Evolutionary conservation across 305 asterid species (phyloP).

Genomic region (Fraxinus ornus): DNA sequence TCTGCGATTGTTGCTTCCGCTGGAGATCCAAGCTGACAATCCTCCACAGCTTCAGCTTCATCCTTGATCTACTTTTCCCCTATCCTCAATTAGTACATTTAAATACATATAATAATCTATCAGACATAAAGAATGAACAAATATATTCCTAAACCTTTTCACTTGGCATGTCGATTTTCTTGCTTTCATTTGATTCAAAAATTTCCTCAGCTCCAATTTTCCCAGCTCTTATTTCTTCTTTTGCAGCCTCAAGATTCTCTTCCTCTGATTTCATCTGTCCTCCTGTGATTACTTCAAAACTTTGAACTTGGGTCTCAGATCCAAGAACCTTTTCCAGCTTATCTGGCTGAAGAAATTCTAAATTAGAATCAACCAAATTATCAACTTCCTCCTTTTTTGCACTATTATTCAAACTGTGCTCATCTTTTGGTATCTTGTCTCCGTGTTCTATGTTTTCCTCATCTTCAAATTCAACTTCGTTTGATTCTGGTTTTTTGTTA

Average conservation of each 20-base stretch:
- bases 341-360: conserved; percentile 4
- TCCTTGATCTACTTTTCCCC: conserved; percentile 36
- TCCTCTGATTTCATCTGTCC: conserved; percentile 25
- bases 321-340: conserved; percentile 25
- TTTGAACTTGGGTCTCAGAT: conserved; percentile 28
- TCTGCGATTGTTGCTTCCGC: conserved; percentile 32
- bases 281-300: conserved; percentile 22
- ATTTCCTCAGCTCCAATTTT: conserved; percentile 23
- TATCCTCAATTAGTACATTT: conserved; percentile 21
- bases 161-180: conserved; percentile 22
- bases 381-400: conserved; percentile 11
- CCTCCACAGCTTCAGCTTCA: conserved; percentile 29
- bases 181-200: conserved; percentile 21
- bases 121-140: conserved; percentile 15
- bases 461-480: conserved; percentile 19
- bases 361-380: background rate
- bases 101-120: background rate
- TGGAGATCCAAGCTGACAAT: conserved; percentile 25
- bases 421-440: conserved; percentile 16
- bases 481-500: conserved; percentile 22
- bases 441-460: background rate
- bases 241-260: conserved; percentile 28
- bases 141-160: conserved; percentile 35
- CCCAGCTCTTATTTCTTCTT: conserved; percentile 21
- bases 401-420: background rate